Percentiles rank a stretch among this genome's conserved stretches.
These are phyloP conservation scores for Alternaria solani DNA, from an alignment of 2,329 filamentous ascomycete species.

Conservation along the genomic window DNA sequence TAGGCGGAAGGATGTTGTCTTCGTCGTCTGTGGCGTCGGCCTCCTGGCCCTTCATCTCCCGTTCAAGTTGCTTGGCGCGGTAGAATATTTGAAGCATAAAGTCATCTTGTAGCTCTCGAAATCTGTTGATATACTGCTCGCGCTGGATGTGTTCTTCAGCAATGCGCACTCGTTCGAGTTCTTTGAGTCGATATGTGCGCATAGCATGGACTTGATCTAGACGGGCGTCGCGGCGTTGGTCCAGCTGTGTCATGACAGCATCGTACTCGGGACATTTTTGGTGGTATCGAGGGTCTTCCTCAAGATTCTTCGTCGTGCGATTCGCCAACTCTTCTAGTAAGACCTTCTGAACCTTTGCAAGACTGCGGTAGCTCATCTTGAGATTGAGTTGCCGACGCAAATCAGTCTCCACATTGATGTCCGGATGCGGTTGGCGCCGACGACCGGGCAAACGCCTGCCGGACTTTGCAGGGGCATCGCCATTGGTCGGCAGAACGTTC, in stretches of 20 bases:
- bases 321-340: conserved; percentile 71
- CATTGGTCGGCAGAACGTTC: conserved; percentile 46
- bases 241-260: conserved; percentile 62
- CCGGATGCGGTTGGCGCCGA: conserved; percentile 57
- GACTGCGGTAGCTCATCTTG: conserved; percentile 69
- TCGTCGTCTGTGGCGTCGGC: conserved; percentile 54
- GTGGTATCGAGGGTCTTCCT: conserved; percentile 63
- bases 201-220: conserved; percentile 51
- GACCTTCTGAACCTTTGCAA: conserved; percentile 70
- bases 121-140: conserved; percentile 49
- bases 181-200: conserved; percentile 47
- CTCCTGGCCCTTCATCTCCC: conserved; percentile 45
- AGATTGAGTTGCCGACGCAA: conserved; percentile 69
- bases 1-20: conserved; percentile 46
- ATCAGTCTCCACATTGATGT: conserved; percentile 56
- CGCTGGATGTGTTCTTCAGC: conserved; percentile 47
- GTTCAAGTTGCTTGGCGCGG: conserved; percentile 49
- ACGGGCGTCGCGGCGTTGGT: conserved; percentile 54
- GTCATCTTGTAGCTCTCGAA: conserved; percentile 44
- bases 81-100: conserved; percentile 49
- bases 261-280: conserved; percentile 64
- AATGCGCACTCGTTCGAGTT: conserved; percentile 46
- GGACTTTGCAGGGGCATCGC: conserved; percentile 48
- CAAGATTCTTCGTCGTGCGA: conserved; percentile 65
- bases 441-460: conserved; percentile 53